Evolutionary conservation across 1,284 basidiomycete genomes (phyloP).

Genomic region (Tylopilus microsporus): DNA sequence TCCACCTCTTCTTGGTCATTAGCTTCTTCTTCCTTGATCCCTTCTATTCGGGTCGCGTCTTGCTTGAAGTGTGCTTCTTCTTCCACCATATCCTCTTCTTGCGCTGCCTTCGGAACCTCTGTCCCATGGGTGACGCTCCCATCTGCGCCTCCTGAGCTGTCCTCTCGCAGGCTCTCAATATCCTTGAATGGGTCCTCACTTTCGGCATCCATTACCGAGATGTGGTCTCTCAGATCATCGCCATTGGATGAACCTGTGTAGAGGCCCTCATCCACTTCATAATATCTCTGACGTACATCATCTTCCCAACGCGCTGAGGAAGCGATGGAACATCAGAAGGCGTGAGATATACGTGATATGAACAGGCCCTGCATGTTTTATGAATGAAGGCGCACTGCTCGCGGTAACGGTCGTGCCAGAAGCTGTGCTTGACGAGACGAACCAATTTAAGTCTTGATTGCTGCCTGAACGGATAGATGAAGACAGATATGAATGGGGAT

Average conservation of each 20-base stretch:
- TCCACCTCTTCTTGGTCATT: conserved; percentile 62
- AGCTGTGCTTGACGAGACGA: conserved; percentile 77
- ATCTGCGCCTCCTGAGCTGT: conserved; percentile 36
- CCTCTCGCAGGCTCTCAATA: conserved; percentile 76
- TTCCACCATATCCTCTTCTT: conserved; percentile 28
- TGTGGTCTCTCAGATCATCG: conserved; percentile 38
- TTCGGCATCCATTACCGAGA: conserved; percentile 44
- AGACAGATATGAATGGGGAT: conserved; percentile 44
- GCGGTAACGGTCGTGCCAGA: conserved; percentile 70
- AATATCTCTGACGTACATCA: conserved; percentile 77
- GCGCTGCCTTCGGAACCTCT: conserved; percentile 15
- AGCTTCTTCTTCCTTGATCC: conserved; percentile 37
- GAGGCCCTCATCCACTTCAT: conserved; percentile 80
- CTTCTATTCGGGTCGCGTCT: conserved; percentile 51
- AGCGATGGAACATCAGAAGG: conserved; percentile 73
- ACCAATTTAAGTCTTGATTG: conserved; percentile 76
- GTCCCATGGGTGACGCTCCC: conserved; percentile 8
- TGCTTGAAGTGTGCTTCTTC: conserved; percentile 31
- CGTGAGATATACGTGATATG: conserved; percentile 68
- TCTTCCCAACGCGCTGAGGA: conserved; percentile 75
- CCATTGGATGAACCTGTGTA: conserved; percentile 32
- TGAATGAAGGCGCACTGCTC: conserved; percentile 71
- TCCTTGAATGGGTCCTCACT: conserved; percentile 85
- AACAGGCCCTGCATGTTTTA: conserved; percentile 76
- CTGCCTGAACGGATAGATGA: conserved; percentile 47